phyloP scores from a whole-genome alignment of 305 asterid genomes.

The Ilex paraguariensis region DNA sequence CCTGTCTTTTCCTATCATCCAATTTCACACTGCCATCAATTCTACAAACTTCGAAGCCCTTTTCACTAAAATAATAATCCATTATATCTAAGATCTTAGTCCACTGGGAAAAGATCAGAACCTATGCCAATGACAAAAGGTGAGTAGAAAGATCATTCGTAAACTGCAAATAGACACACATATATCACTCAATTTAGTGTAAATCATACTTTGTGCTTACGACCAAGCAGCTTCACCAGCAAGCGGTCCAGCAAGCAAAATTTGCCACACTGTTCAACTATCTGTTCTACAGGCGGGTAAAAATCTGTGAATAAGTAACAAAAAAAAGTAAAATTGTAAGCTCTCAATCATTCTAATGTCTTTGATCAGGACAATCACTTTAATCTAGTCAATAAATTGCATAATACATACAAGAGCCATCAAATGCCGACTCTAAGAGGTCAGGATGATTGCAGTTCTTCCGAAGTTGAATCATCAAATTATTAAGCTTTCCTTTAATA shows the following conservation, averaged over 20 bases:
- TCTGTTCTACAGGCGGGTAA: constrained; percentile 81
- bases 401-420: constrained; percentile 71
- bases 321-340: constrained; percentile 1
- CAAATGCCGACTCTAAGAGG: constrained; percentile 78
- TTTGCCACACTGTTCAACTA: constrained; percentile 92
- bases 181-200: background rate
- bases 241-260: constrained; percentile 75
- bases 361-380: background rate
- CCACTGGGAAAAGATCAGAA: constrained; percentile 97
- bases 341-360: background rate
- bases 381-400: constrained; percentile 8
- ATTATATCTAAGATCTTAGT: constrained; percentile 88
- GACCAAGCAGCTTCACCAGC: constrained; percentile 66
- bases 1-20: constrained; percentile 77
- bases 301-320: constrained; percentile 30
- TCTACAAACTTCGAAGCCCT: constrained; percentile 71
- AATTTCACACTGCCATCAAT: constrained; percentile 86
- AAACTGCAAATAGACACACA: constrained; percentile 2
- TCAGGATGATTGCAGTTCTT: constrained; percentile 98
- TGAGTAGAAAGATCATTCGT: constrained; percentile 5
- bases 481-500: constrained; percentile 66
- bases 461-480: constrained; percentile 87
- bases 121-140: constrained; percentile 36
- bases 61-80: constrained; percentile 91
- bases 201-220: constrained; percentile 70